Evolutionary conservation across 2,329 filamentous ascomycete genomes (phyloP), one percentile per base, ranked within the genome.

Genomic region (Rutstroemia sp.): DNA sequence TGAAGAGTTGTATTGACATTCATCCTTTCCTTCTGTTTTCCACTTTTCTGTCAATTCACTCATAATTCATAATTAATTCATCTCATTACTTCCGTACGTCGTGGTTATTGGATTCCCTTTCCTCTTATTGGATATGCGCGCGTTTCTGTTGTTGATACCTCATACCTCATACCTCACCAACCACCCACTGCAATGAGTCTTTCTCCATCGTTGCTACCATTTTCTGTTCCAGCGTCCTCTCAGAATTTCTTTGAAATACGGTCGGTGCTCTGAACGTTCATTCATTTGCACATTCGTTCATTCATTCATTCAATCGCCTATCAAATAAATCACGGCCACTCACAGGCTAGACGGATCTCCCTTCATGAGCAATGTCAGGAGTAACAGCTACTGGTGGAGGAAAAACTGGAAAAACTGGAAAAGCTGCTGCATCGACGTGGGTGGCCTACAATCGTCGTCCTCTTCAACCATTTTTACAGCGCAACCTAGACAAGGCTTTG

Each of bases 311-410:
- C 19, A 19, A 27, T 27, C 25, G 30, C 30, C 9, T 12, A 10
- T 34, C 30, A 34, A 8, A 34, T 34, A 14, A 34, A 34, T 34
- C 30, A 10, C 30, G 9, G 30, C 30, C 30, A 46, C 14, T 49
- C 57, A 49, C 53, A 57, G 59, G 59, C 58, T 58, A 52, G 47
- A 49, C 42, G 38, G 57, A 57, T 51, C 46, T 58, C 46, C 48
- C 40, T 49, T 48, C 42, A 62, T 61, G 58, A 63, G 55, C 58
- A 49, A 65, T 65, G 63, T 64, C 61, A 57, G n/a, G 53, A 48
- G 52, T 34, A 34, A 34, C 50, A 44, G 56, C 42, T 46, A 34
- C 47, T 49, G 56, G 57, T 44, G 55, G 59, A 59, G 62, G 61
- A 57, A 59, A 59, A 34, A 52, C 27, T 27, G 62, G 61, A 57